Percentiles rank a stretch among this genome's conserved stretches.
phyloP scores from a whole-genome alignment of 2,329 filamentous ascomycete species.

The Penicillium sp. region DNA sequence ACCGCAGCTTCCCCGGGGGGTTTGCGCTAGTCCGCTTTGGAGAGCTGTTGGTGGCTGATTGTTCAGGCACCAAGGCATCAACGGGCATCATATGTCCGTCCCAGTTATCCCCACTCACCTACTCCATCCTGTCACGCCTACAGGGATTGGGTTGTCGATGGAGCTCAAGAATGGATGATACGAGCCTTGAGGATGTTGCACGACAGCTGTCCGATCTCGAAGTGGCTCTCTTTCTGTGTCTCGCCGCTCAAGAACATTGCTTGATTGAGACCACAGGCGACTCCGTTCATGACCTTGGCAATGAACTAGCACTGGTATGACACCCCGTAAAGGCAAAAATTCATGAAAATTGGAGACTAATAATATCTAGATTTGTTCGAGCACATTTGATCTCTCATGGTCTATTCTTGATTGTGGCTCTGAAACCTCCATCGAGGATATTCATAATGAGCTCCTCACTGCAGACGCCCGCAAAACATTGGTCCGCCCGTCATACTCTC shows the following conservation, averaged over 20 bases:
- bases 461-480: constrained; percentile 30
- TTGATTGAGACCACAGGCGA: constrained; percentile 72
- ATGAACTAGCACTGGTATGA: constrained; percentile 69
- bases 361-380: constrained; percentile 58
- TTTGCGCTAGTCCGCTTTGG: constrained; percentile 12
- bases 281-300: constrained; percentile 65
- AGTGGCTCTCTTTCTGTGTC: constrained; percentile 77
- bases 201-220: constrained; percentile 83
- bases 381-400: constrained; percentile 71
- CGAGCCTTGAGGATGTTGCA: constrained; percentile 65
- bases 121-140: constrained; percentile 1
- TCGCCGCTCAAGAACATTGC: constrained; percentile 82
- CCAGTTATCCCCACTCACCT: constrained; percentile 5
- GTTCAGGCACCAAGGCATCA: constrained; percentile 11
- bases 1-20: constrained; percentile 8
- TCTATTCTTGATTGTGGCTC: constrained; percentile 71
- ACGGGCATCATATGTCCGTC: constrained; percentile 1
- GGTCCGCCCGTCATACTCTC: constrained; percentile 14
- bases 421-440: constrained; percentile 76
- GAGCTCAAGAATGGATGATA: constrained; percentile 56
- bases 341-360: neutral
- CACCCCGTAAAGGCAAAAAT: neutral
- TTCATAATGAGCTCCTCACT: constrained; percentile 68
- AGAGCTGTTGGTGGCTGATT: constrained; percentile 1
- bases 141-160: neutral